A percentile compares a stretch with the other conserved stretches of the same genome.
Conservation (phyloP, 441 rosid species). For the Pelargonium fulgidum region DNA sequence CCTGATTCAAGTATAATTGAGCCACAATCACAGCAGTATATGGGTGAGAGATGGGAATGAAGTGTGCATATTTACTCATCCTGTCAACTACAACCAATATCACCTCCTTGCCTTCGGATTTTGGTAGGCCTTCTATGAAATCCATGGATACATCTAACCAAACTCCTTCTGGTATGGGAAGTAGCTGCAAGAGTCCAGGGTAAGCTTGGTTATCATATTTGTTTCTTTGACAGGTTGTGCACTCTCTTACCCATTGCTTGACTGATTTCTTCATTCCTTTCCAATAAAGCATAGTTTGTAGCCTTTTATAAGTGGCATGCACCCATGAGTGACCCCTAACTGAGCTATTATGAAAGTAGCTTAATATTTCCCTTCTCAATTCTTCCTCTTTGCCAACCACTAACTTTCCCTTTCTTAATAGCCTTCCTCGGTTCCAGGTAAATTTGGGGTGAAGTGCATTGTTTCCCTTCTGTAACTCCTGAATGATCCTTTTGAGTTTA, state of each 20-base stretch:
- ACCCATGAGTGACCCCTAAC: neutral
- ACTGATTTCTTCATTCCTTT: neutral
- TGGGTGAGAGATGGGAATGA: neutral
- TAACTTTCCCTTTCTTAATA: neutral
- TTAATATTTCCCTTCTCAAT: neutral
- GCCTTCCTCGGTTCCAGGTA: neutral
- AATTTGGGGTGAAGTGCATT: neutral
- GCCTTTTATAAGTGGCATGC: neutral
- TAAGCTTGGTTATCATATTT: neutral
- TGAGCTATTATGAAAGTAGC: neutral
- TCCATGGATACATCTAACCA: conserved; percentile 14
- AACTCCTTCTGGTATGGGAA: neutral
- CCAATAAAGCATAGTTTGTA: neutral
- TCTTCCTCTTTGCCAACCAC: neutral
- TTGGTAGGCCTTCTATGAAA: conserved; percentile 2
- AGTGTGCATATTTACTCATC: neutral
- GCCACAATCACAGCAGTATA: neutral
- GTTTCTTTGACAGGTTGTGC: neutral
- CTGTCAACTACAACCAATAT: conserved; percentile 19
- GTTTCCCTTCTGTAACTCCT: too few relatives aligned
- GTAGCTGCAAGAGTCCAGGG: neutral
- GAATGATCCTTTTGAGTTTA: neutral
- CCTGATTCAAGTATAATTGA: neutral
- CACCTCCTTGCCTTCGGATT: neutral
- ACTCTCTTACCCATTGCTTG: neutral